phyloP scores from a whole-genome alignment of 108 stramenopile genomes.

The Conticribra weissflogii region DNA sequence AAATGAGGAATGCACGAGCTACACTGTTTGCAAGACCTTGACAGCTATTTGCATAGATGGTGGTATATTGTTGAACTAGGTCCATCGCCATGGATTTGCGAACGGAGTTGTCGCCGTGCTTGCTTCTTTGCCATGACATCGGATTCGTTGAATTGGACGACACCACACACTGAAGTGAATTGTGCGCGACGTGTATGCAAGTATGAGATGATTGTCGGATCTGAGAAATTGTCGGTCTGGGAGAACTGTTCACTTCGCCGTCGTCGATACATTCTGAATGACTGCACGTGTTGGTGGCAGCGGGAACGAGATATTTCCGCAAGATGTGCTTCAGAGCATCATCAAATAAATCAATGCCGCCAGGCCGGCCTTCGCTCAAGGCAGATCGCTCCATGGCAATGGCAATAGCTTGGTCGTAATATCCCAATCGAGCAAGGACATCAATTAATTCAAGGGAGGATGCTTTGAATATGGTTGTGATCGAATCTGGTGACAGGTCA shows the following conservation, averaged over 20 bases:
- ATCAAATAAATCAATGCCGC: slow-evolving; percentile 62
- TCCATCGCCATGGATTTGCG: slow-evolving; percentile 48
- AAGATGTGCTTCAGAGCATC: slow-evolving; percentile 64
- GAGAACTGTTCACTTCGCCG: slow-evolving; percentile 23
- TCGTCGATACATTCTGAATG: not conserved
- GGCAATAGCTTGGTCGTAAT: slow-evolving; percentile 66
- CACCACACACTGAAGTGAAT: not conserved
- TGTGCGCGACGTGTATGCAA: slow-evolving; percentile 14
- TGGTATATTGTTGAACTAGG: slow-evolving; percentile 55
- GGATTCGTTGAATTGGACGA: slow-evolving; percentile 18
- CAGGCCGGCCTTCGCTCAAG: slow-evolving; percentile 42
- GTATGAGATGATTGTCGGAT: slow-evolving; percentile 40
- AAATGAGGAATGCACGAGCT: slow-evolving; percentile 53
- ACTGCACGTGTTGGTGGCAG: slow-evolving; percentile 22
- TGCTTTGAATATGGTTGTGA: slow-evolving; percentile 36
- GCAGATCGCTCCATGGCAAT: slow-evolving; percentile 50
- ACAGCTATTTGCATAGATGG: slow-evolving; percentile 51
- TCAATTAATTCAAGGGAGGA: slow-evolving; percentile 50
- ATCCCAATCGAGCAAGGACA: slow-evolving; percentile 62
- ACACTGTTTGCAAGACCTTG: slow-evolving; percentile 66
- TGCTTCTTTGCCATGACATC: slow-evolving; percentile 22
- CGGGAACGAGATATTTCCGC: slow-evolving; percentile 61
- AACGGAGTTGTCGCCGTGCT: slow-evolving; percentile 13
- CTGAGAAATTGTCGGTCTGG: slow-evolving; percentile 43
- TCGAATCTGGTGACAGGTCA: slow-evolving; percentile 45